Conservation (phyloP, 306 rosid species). For the apple (Malus domestica) region ASM211411v1 NC_041801.1:23008001-23008500, state of each 20-base stretch:
- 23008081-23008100: no score
- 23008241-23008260: not conserved
- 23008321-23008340: not conserved
- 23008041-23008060: not conserved
- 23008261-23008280: not conserved
- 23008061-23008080: not conserved
- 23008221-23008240: not conserved
- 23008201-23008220: not conserved
- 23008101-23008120: no score
- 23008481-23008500: not conserved
- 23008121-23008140: no score
- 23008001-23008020: not conserved
- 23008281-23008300: not conserved
- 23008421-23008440: constrained; percentile 12
- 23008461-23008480: not conserved
- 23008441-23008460: not conserved
- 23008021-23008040: not conserved
- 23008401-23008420: constrained; percentile 10
- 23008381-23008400: not conserved
- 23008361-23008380: no score
- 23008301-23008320: no score
- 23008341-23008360: no score
- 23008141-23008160: no score
- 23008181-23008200: not conserved
- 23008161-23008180: no score